Percentiles rank a stretch among this genome's conserved stretches.
These are phyloP conservation scores for Strigomonas culicis DNA, from an alignment of 208 protist genomes.

Conservation along the genomic window DNA sequence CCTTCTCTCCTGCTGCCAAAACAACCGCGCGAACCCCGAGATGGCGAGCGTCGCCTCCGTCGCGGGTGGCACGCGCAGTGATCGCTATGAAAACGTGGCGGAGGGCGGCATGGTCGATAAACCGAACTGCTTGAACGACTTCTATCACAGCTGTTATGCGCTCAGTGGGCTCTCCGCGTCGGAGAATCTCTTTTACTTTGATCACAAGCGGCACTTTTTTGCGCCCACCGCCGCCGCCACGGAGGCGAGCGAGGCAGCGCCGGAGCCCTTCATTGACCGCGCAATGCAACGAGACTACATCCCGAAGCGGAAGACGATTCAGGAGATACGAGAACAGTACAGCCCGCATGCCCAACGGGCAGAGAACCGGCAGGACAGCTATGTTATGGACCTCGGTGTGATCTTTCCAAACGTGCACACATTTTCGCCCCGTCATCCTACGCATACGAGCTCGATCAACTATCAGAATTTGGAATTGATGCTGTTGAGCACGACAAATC, in stretches of 20 bases:
- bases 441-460: too few relatives aligned
- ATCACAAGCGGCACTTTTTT: constrained; percentile 17
- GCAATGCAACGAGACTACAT: constrained; percentile 46
- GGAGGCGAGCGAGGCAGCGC: neutral
- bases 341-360: neutral
- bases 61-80: too few relatives aligned
- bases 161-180: constrained; percentile 75
- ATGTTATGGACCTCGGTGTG: constrained; percentile 21
- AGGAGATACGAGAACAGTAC: neutral
- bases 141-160: constrained; percentile 92
- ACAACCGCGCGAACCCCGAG: too few relatives aligned
- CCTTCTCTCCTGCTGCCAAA: constrained; percentile 76
- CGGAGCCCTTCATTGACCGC: constrained; percentile 23
- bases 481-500: constrained; percentile 47
- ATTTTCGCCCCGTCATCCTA: neutral
- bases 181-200: constrained; percentile 71
- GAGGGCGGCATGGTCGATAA: constrained; percentile 89
- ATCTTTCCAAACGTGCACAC: constrained; percentile 23
- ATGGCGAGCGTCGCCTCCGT: too few relatives aligned
- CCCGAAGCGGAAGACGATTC: constrained; percentile 17
- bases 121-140: constrained; percentile 57
- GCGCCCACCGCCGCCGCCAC: neutral
- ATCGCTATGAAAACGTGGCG: too few relatives aligned
- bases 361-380: neutral
- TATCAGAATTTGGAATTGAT: too few relatives aligned